Evolutionary conservation across 2,329 filamentous ascomycete genomes (phyloP), one percentile per base, ranked within the genome.

Genomic region (Setomelanomma holmii): DNA sequence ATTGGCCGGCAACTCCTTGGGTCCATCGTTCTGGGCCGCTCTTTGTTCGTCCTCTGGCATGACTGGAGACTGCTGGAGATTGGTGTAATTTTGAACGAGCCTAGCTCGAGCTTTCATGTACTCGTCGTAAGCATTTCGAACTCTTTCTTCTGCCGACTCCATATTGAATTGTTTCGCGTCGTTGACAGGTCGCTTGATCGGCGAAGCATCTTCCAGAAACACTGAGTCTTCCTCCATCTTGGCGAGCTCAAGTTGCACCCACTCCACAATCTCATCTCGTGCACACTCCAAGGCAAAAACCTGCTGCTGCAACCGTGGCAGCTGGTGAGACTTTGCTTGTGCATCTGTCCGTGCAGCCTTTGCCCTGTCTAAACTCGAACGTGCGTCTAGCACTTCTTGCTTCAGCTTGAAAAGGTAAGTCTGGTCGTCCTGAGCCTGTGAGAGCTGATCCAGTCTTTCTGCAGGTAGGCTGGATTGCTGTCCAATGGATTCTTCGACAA

Each of bases 221-320:
- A 69, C 61, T 2, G 66, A 70, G 19, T 75, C 71, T 54, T 76
- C 74, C 30, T 70, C 67, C 53, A 77, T 58, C 56, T 76, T 78
- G 16, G 76, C 71, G 40, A 83, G 60, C 38, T 80, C 79, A 35
- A 75, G 74, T 59, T 83, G 80, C 5, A 83, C 74, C 81, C 81
- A 83, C 39, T 76, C 71, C 4, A 82, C 75, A 38, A 83, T 67
- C 52, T 81, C 79, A 51, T 81, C 75, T 39, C 80, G 75, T 11
- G 79, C 80, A 33, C 68, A 67, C 44, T 78, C 71, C 21, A 83
- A 66, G 4, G 78, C 79, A 41, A 58, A 55, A 0, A 76, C 67
- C 52, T 75, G 71, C n/a, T 62, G 51, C 14, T 65, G 57, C 23
- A 74, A 40, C 30, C 42, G 60, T 5, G 61, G 21, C 12, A 40